These are phyloP conservation scores for Sesbania bispinosa DNA, from an alignment of 306 rosid species.

Conservation along the genomic window DNA sequence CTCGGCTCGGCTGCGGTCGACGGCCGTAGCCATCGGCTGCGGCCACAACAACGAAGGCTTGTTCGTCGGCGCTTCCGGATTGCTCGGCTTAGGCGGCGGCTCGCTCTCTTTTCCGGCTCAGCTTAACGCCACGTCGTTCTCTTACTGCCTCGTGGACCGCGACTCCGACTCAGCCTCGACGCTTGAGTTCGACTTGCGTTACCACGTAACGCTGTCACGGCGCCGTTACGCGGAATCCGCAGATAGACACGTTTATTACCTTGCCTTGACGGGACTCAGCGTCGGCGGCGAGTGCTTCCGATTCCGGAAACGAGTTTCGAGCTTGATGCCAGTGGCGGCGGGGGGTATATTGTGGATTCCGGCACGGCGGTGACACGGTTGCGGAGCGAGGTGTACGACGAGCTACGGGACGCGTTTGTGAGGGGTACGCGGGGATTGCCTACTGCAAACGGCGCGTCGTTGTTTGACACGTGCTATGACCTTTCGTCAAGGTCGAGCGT, in stretches of 20 bases:
- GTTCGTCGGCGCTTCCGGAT: conserved; percentile 82
- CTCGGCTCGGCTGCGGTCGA: conserved; percentile 42
- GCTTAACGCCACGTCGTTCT: conserved; percentile 66
- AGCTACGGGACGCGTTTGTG: conserved; percentile 55
- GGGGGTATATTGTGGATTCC: conserved; percentile 75
- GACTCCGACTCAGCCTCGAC: conserved; percentile 80
- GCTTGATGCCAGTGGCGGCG: conserved; percentile 42
- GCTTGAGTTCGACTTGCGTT: conserved; percentile 64
- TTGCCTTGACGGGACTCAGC: conserved; percentile 57
- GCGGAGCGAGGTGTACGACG: conserved; percentile 49
- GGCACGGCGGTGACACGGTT: conserved; percentile 86
- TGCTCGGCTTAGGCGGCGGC: conserved; percentile 92
- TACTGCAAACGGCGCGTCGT: conserved; percentile 34
- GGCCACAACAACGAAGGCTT: conserved; percentile 87
- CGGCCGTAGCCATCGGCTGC: conserved; percentile 67
- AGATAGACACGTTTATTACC: conserved; percentile 62
- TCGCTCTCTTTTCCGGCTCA: conserved; percentile 70
- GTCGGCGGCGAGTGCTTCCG: conserved; percentile 56
- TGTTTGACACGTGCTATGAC: conserved; percentile 78
- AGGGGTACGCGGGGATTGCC: conserved; percentile 36
- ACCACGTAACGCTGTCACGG: conserved; percentile 53
- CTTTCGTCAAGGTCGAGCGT: conserved; percentile 59
- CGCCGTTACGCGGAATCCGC: conserved; percentile 57
- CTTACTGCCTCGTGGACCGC: conserved; percentile 83
- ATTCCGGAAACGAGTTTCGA: conserved; percentile 41